Evolutionary conservation across 2,329 filamentous ascomycete species (phyloP).

Genomic region (Purpureocillium takamizusanense): DNA sequence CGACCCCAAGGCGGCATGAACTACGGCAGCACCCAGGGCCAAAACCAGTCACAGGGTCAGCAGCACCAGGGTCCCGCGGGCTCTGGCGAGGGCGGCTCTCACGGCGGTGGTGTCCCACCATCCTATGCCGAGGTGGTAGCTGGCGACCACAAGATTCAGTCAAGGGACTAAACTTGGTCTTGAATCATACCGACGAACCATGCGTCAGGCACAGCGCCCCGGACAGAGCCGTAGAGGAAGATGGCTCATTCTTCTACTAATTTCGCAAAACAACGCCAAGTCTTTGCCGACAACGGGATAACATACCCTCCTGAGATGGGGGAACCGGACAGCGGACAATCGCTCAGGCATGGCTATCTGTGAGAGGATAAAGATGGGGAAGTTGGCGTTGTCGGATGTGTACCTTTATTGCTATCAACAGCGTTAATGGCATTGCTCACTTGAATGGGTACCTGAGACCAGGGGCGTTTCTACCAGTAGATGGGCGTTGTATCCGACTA

Average conservation of each 20-base stretch:
- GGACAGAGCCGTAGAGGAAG: no score
- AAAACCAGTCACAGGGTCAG: constrained; percentile 21
- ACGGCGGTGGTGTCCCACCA: constrained; percentile 52
- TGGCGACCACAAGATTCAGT: constrained; percentile 86
- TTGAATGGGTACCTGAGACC: not conserved
- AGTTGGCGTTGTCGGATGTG: not conserved
- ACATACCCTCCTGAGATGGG: no score
- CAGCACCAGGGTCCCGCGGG: constrained; percentile 19
- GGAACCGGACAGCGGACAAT: no score
- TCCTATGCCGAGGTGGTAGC: constrained; percentile 85
- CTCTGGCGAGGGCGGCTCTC: constrained; percentile 29
- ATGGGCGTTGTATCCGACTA: no score
- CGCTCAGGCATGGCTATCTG: no score
- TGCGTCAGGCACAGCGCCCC: no score
- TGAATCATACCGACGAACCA: no score
- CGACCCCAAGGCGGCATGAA: constrained; percentile 9
- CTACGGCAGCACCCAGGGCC: constrained; percentile 13
- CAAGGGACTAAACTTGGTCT: constrained; percentile 15
- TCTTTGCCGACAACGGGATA: no score
- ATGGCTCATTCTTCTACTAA: no score
- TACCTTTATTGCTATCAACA: not conserved
- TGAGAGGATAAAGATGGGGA: no score
- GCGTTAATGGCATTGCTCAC: not conserved
- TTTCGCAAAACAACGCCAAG: no score
- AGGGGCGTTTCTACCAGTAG: not conserved